These are phyloP conservation scores for Apiotrichum montevideense DNA, from an alignment of 1,284 basidiomycete genomes.

Conservation along the genomic window DNA sequence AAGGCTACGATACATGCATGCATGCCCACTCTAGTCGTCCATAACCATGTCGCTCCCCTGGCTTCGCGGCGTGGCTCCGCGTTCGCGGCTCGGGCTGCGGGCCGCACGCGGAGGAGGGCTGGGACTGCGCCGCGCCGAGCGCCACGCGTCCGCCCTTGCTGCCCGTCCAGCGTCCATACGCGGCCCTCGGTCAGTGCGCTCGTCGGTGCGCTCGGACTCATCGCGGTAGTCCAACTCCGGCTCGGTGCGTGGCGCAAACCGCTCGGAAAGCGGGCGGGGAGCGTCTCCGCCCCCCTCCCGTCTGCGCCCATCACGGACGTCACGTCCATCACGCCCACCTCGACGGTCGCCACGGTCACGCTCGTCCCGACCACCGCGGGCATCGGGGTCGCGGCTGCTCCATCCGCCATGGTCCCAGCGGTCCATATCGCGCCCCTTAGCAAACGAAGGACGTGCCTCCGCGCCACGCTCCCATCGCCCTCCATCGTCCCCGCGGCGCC, in stretches of 20 bases:
- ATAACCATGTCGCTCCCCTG: slow-evolving; percentile 14
- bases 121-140: neutral
- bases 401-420: slow-evolving; percentile 22
- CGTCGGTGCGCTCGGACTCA: slow-evolving; percentile 1
- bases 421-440: slow-evolving; percentile 28
- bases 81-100: neutral
- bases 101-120: neutral
- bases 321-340: neutral
- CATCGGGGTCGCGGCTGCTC: slow-evolving; percentile 5
- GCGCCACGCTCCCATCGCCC: slow-evolving; percentile 21
- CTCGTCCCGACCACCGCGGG: too few relatives aligned
- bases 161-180: neutral
- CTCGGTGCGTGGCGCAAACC: slow-evolving; percentile 36
- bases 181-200: neutral
- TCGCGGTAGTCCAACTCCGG: slow-evolving; percentile 5
- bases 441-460: slow-evolving; percentile 16
- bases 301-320: slow-evolving; percentile 30
- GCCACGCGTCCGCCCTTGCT: slow-evolving; percentile 2
- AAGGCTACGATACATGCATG: too few relatives aligned
- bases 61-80: neutral
- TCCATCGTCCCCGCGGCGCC: slow-evolving; percentile 1
- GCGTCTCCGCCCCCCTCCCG: slow-evolving; percentile 28
- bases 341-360: neutral
- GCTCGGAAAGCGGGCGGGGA: slow-evolving; percentile 35
- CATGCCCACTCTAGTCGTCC: slow-evolving; percentile 4